These are phyloP conservation scores for Clitoria ternatea DNA, from an alignment of 306 rosid genomes.

Conservation along the genomic window DNA sequence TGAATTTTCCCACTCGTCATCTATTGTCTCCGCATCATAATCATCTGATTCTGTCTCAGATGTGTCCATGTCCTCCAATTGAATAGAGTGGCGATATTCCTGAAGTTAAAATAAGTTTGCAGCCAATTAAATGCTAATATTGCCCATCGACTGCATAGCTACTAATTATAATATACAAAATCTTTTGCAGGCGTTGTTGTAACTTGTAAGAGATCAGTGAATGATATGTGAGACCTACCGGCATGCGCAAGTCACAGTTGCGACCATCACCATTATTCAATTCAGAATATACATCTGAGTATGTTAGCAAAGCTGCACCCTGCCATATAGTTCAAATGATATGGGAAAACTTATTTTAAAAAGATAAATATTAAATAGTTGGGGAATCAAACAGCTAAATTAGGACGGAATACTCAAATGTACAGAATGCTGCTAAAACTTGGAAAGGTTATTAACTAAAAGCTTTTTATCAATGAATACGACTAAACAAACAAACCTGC, in stretches of 20 bases:
- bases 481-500: slow-evolving; percentile 34
- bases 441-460: neutral
- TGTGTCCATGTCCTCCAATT: slow-evolving; percentile 75
- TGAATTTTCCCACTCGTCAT: slow-evolving; percentile 47
- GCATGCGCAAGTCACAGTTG: slow-evolving; percentile 54
- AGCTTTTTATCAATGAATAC: neutral
- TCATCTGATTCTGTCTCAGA: slow-evolving; percentile 58
- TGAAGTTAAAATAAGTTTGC: slow-evolving; percentile 19
- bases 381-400: slow-evolving; percentile 19
- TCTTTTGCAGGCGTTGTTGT: neutral
- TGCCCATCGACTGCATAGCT: neutral
- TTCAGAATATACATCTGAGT: slow-evolving; percentile 20
- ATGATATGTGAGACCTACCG: slow-evolving; percentile 39
- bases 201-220: neutral
- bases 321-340: slow-evolving; percentile 29
- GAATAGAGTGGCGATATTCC: slow-evolving; percentile 54
- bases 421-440: neutral
- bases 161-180: neutral
- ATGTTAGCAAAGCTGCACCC: slow-evolving; percentile 43
- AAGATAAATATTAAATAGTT: neutral
- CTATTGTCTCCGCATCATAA: slow-evolving; percentile 32
- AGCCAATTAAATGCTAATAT: neutral
- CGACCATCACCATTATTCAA: slow-evolving; percentile 34
- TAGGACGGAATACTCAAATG: neutral
- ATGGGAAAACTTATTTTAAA: neutral